phyloP scores from a whole-genome alignment of 1,284 basidiomycete genomes.

The Pyrrhoderma lamaoense region DNA sequence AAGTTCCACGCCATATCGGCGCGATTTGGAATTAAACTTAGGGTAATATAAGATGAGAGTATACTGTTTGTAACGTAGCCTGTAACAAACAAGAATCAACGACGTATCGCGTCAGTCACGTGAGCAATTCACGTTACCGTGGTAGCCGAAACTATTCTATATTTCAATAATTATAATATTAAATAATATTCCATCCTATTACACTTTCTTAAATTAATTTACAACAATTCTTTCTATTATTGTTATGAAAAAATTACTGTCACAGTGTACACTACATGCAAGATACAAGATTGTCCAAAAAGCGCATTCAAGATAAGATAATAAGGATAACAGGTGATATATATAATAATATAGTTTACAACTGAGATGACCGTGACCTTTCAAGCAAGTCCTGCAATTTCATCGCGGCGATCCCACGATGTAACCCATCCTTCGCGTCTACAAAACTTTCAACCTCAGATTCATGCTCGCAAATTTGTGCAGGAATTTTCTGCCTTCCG shows the following conservation, averaged over 20 bases:
- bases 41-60: neutral
- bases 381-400: constrained; percentile 34
- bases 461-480: neutral
- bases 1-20: constrained; percentile 18
- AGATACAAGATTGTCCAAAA: no score
- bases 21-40: neutral
- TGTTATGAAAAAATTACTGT: no score
- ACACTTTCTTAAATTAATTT: no score
- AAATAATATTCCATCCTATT: no score
- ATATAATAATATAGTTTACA: neutral
- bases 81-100: neutral
- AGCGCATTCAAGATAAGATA: neutral
- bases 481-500: constrained; percentile 23
- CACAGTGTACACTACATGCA: no score
- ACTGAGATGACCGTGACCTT: constrained; percentile 19
- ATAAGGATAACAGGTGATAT: no score
- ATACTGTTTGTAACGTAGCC: neutral
- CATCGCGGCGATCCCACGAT: constrained; percentile 29
- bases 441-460: neutral
- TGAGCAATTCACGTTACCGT: constrained; percentile 1
- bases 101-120: constrained; percentile 4
- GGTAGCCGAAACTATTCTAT: no score
- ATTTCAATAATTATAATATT: no score
- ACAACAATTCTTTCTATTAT: no score
- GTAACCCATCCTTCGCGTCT: constrained; percentile 18